Base-by-base conservation (phyloP, 2,329 filamentous ascomycete genomes). In the Aspergillus texensis region DNA sequence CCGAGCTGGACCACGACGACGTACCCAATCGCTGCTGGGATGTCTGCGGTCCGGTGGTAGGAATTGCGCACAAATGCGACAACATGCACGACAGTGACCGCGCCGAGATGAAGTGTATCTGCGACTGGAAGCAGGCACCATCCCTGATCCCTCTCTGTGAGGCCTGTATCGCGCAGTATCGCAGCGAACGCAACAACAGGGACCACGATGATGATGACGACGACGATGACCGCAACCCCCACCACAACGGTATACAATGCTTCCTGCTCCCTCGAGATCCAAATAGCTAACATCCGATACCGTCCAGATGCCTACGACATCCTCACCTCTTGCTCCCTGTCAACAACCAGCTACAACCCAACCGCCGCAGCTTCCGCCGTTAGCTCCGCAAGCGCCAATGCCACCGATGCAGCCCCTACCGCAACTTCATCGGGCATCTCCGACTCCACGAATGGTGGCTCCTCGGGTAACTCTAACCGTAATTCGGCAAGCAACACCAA, bases 141-240 rank as follows among this genome's bases (percentile, higher is more conserved):
- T 71, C 63, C 9, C 64, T 70, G n/a, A 63, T 75, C 19, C 73
- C 74, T 6, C 66, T 72, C 43, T 76, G 74, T 41, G 72, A 74
- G n/a, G 74, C 73, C 36, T 76, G 74, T 39, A 75, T 75, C 24
- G 66, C 71, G n/a, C 64, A 75, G 54, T 69, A 72, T 58, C 65
- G 67, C 30, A 60, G 62, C 34, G 63, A 63, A 19, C 48, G 64
- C 19, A 60, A 63, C 21, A 62, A 65, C n/a, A 21, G 65, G 26
- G 34, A 65, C 9, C 58, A 67, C 26, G 59, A 69, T 30, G 30
- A 46, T 28, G 55, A 68, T 12, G 60, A 64, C 6, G 55, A 66
- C 50, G 56, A 65, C 30, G 45, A 66, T 34, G 61, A 67, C 39
- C 28, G 62, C 16, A 41, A 70, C 12, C 61, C 63, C 8, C 67